Evolutionary conservation across 345 rosid species (phyloP).

Genomic region (Pistacia vera): DNA sequence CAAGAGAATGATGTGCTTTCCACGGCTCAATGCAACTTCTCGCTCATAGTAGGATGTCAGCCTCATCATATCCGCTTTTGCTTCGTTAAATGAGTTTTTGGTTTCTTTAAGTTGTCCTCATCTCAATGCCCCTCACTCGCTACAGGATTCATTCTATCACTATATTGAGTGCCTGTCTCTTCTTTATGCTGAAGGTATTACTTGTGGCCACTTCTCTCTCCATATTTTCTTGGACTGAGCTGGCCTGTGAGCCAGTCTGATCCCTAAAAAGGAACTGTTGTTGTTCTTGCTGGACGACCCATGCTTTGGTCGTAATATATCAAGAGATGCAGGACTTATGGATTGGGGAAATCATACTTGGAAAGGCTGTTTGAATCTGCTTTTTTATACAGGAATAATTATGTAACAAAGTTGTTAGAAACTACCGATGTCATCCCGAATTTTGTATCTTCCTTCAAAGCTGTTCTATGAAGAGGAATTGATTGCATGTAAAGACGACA

Average conservation of each 20-base stretch:
- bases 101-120: conserved; percentile 75
- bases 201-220: conserved; percentile 79
- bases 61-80: conserved; percentile 65
- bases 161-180: conserved; percentile 87
- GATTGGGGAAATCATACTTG: conserved; percentile 77
- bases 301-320: conserved; percentile 93
- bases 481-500: conserved; percentile 75
- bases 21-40: conserved; percentile 83
- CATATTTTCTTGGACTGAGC: conserved; percentile 96
- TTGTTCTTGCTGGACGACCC: conserved; percentile 98
- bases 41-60: conserved; percentile 69
- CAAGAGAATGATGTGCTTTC: conserved; percentile 63
- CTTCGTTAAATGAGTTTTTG: conserved; percentile 69
- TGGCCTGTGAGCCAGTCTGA: conserved; percentile 96
- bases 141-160: conserved; percentile 65
- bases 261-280: conserved; percentile 66
- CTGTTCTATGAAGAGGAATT: conserved; percentile 79
- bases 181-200: conserved; percentile 73
- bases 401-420: conserved; percentile 73
- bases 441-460: conserved; percentile 79
- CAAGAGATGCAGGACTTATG: conserved; percentile 61
- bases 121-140: conserved; percentile 43
- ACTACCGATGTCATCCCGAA: conserved; percentile 84
- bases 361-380: conserved; percentile 74
- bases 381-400: conserved; percentile 46